A percentile compares a stretch with the other conserved stretches of the same genome.
phyloP scores from a whole-genome alignment of 139 green algal species.

The Deuterostichococcus epilithicus region DNA sequence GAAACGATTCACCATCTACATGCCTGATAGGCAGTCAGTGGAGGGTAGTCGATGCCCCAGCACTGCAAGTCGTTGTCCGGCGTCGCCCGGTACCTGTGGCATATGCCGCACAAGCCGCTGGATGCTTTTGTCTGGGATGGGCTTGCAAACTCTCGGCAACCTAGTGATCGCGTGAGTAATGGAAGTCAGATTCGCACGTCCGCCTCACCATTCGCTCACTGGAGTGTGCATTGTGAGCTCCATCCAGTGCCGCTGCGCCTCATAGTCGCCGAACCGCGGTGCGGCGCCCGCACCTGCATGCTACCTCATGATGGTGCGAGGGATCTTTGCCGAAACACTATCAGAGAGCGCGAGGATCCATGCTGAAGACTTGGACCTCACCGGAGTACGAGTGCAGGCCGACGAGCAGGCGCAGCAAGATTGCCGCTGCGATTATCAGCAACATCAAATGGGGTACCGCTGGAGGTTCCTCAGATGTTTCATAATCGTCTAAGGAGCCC shows the following conservation, averaged over 20 bases:
- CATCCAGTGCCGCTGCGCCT: slow-evolving; percentile 99
- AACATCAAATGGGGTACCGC: too few species aligned
- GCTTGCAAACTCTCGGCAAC: too few species aligned
- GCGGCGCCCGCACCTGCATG: slow-evolving; percentile 53
- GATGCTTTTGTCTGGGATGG: too few species aligned
- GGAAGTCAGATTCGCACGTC: not conserved
- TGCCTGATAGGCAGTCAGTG: slow-evolving; percentile 91
- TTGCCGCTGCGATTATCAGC: slow-evolving; percentile 15
- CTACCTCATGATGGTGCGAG: not conserved
- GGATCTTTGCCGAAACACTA: not conserved
- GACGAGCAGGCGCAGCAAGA: slow-evolving; percentile 63
- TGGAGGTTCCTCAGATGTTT: too few species aligned
- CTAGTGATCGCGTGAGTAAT: too few species aligned
- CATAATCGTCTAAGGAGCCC: too few species aligned
- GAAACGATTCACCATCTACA: not conserved
- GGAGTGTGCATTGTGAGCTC: slow-evolving; percentile 84
- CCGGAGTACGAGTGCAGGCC: slow-evolving; percentile 78
- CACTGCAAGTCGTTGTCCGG: slow-evolving; percentile 66
- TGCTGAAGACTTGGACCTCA: slow-evolving; percentile 9
- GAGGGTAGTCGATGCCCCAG: slow-evolving; percentile 98
- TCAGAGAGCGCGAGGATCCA: not conserved
- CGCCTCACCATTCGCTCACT: slow-evolving; percentile 71
- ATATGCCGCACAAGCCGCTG: not conserved
- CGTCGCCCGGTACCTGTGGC: slow-evolving; percentile 38
- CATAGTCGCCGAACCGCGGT: slow-evolving; percentile 94